Evolutionary conservation across 75 land plant genomes (phyloP).

Genomic region (Larix kaempferi): DNA sequence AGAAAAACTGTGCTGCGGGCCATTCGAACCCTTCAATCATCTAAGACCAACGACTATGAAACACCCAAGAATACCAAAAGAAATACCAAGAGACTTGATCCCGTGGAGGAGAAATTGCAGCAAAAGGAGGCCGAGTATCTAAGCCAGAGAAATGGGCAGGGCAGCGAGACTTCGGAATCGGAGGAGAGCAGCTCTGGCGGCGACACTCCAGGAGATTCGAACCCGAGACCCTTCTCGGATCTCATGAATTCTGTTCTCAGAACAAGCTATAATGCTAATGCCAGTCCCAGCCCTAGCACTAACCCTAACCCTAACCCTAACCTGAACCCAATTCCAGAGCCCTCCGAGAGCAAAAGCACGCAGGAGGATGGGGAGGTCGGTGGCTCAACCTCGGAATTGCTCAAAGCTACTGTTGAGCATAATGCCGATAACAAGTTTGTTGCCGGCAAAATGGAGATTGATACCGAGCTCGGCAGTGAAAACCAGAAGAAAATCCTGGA

Average conservation of each 20-base stretch:
- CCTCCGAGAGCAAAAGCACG: not conserved
- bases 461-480: not conserved
- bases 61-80: not conserved
- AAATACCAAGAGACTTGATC: not conserved
- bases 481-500: not conserved
- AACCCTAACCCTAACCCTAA: not conserved
- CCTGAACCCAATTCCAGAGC: not conserved
- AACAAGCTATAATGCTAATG: slow-evolving; percentile 9
- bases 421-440: too few species aligned
- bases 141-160: not conserved
- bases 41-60: not conserved
- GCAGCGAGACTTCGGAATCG: not conserved
- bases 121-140: slow-evolving; percentile 20
- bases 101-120: slow-evolving; percentile 5
- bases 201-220: not conserved
- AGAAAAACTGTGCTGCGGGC: slow-evolving; percentile 18
- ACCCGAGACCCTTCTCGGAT: not conserved
- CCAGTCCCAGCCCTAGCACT: not conserved
- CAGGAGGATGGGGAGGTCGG: not conserved
- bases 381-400: not conserved
- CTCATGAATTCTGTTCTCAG: slow-evolving; percentile 5
- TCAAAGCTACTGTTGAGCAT: not conserved
- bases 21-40: slow-evolving; percentile 16
- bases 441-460: not conserved
- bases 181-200: not conserved